phyloP scores from a whole-genome alignment of 495 filamentous ascomycete species.

The Hypoxylon fragiforme region DNA sequence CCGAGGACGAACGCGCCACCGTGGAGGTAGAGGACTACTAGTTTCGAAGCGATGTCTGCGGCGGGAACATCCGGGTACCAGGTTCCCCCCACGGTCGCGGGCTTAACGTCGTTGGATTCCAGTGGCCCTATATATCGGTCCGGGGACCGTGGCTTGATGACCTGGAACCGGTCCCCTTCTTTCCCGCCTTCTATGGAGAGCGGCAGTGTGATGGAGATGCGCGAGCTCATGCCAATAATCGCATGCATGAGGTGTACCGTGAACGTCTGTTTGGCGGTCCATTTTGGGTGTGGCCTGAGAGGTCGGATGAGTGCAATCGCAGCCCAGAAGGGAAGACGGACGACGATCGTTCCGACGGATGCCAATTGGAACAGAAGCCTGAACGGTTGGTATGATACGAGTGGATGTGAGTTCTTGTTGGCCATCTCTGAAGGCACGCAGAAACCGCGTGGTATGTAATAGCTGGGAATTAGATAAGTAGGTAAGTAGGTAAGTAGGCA shows the following conservation, averaged over 20 bases:
- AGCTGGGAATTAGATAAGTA: too few relatives aligned
- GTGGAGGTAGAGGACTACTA: conserved; percentile 62
- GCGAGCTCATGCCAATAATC: conserved; percentile 5
- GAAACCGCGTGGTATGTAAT: too few relatives aligned
- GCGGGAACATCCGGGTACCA: conserved; percentile 22
- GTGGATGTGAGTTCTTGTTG: background rate
- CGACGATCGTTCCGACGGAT: conserved; percentile 11
- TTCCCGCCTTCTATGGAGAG: conserved; percentile 11
- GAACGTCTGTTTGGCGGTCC: conserved; percentile 23
- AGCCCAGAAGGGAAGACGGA: conserved; percentile 15
- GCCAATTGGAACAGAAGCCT: conserved; percentile 18
- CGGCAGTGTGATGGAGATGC: conserved; percentile 9
- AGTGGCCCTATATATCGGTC: conserved; percentile 20
- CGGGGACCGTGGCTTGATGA: background rate
- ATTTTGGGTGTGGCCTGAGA: conserved; percentile 11
- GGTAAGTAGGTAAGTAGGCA: too few relatives aligned
- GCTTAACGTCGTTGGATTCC: conserved; percentile 10
- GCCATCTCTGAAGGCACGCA: too few relatives aligned
- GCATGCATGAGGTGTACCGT: conserved; percentile 8
- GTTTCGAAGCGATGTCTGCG: background rate
- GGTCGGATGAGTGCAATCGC: conserved; percentile 5
- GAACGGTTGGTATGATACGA: conserved; percentile 17
- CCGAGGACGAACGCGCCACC: conserved; percentile 53
- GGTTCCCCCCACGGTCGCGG: conserved; percentile 21
- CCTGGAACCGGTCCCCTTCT: conserved; percentile 24